Evolutionary conservation across 169 alveolate species (phyloP).

Genomic region (Plasmodium inui): DNA sequence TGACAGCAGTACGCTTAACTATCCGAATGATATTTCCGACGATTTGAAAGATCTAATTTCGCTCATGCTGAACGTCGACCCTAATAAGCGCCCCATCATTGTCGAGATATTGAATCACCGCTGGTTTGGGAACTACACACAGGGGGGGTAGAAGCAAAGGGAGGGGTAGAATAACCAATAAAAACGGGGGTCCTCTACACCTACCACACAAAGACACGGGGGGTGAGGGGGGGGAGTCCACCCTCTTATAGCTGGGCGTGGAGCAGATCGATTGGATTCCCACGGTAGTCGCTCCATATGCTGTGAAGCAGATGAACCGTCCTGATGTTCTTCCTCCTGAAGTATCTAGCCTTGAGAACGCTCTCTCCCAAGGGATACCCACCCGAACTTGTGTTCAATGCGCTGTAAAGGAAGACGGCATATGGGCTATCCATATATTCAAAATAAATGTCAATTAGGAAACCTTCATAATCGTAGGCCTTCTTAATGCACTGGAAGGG

Average conservation of each 20-base stretch:
- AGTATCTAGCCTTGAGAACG: conserved; percentile 46
- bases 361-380: conserved; percentile 69
- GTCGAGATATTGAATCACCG: conserved; percentile 58
- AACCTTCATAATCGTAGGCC: conserved; percentile 68
- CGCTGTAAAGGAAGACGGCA: conserved; percentile 55
- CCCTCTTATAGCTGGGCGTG: conserved; percentile 33
- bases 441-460: conserved; percentile 61
- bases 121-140: conserved; percentile 27
- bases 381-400: conserved; percentile 52
- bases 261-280: conserved; percentile 27
- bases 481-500: conserved; percentile 32
- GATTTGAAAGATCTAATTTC: conserved; percentile 63
- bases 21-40: conserved; percentile 55
- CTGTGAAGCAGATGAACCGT: conserved; percentile 33
- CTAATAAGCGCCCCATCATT: conserved; percentile 66
- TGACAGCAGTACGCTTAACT: conserved; percentile 28
- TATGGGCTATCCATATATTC: conserved; percentile 33
- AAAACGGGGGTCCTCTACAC: not conserved
- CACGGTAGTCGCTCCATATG: conserved; percentile 37
- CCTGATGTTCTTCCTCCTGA: conserved; percentile 22
- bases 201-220: not conserved
- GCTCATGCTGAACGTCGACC: conserved; percentile 56
- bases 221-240: not conserved
- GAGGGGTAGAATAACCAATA: not conserved
- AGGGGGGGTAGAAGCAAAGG: not conserved